Conservation (phyloP, 2,329 filamentous ascomycete species). For the Geosmithia morbida region DNA sequence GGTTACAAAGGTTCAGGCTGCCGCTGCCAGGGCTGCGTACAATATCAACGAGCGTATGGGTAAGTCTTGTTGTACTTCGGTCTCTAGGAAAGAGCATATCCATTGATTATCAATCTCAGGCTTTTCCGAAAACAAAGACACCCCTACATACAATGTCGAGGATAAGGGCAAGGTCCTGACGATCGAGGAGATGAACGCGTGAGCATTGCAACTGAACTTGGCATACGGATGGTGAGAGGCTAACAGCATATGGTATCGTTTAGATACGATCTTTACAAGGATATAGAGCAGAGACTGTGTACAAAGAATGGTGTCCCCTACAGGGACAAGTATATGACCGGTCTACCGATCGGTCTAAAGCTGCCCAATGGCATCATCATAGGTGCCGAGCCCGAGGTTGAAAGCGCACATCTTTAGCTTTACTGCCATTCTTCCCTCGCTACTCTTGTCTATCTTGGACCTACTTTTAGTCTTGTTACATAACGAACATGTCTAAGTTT, state of each 20-base stretch:
- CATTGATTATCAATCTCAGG: conserved; percentile 17
- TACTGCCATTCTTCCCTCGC: no score
- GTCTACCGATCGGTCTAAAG: conserved; percentile 30
- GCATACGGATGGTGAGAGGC: not conserved
- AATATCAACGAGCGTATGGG: conserved; percentile 52
- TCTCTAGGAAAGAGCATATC: not conserved
- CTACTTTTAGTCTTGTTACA: no score
- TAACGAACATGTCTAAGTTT: no score
- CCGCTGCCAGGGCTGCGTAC: conserved; percentile 40
- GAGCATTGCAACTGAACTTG: conserved; percentile 13
- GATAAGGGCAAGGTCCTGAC: conserved; percentile 47
- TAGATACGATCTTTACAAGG: conserved; percentile 44
- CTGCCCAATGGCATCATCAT: conserved; percentile 31
- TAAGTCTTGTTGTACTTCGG: conserved; percentile 8
- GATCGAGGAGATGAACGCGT: conserved; percentile 56
- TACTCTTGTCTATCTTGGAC: no score
- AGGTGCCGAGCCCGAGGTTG: conserved; percentile 6
- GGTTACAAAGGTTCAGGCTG: conserved; percentile 39
- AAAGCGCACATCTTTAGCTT: no score
- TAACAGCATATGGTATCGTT: not conserved
- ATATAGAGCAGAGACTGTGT: conserved; percentile 34
- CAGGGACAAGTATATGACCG: conserved; percentile 21
- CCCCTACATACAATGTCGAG: conserved; percentile 43
- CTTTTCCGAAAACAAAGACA: conserved; percentile 46
- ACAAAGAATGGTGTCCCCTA: conserved; percentile 16